Evolutionary conservation across 2,329 filamentous ascomycete species (phyloP).

Genomic region (Xylogone sp.): DNA sequence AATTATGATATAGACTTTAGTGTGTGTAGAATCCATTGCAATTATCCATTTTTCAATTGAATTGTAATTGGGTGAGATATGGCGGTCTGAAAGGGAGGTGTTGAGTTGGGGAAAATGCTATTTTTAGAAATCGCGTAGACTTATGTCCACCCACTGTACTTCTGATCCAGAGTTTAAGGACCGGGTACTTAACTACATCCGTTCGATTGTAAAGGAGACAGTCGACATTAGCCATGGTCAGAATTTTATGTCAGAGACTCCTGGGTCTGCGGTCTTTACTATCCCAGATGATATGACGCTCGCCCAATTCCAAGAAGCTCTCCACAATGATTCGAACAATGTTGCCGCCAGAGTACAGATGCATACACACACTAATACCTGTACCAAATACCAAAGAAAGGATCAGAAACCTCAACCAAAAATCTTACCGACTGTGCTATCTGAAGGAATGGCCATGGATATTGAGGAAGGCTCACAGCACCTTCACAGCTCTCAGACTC

Average conservation of each 20-base stretch:
- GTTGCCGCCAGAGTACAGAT: constrained; percentile 10
- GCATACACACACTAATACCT: constrained; percentile 9
- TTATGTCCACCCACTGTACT: no score
- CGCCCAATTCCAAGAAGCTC: constrained; percentile 9
- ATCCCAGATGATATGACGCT: constrained; percentile 8
- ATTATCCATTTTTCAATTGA: no score
- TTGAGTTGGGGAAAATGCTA: no score
- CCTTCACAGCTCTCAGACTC: no score
- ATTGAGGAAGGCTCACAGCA: background rate
- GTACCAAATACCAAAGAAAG: constrained; percentile 11
- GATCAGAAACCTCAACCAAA: background rate
- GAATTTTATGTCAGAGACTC: constrained; percentile 8
- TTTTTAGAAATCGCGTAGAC: no score
- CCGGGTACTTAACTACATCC: constrained; percentile 8
- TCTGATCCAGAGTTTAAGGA: constrained; percentile 9
- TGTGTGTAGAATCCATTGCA: no score
- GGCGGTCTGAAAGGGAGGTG: no score
- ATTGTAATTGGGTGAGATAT: no score
- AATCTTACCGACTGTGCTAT: constrained; percentile 4
- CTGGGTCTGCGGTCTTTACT: constrained; percentile 3
- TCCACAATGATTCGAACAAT: constrained; percentile 9
- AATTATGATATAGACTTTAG: no score
- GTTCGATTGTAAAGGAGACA: constrained; percentile 8
- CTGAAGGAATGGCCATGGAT: constrained; percentile 9
- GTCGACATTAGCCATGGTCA: constrained; percentile 9